Evolutionary conservation across 352 stramenopile species (phyloP).

Genomic region (Phytophthora agathidicida): DNA sequence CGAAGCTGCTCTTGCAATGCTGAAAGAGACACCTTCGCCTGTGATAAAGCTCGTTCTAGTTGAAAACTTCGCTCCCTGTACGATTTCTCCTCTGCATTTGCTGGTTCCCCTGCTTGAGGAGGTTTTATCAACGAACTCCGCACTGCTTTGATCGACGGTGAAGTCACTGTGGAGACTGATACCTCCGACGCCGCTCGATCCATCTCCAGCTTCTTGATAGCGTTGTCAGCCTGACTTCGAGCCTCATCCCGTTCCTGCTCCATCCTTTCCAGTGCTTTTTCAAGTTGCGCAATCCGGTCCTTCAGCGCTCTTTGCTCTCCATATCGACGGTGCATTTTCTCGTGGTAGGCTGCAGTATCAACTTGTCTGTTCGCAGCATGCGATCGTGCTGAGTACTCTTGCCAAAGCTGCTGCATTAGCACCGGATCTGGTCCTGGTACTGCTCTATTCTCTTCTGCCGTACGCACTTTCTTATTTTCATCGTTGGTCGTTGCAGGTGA

Average conservation of each 20-base stretch:
- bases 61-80: conserved; percentile 61
- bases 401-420: conserved; percentile 63
- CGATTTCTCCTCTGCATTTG: conserved; percentile 39
- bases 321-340: conserved; percentile 78
- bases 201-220: conserved; percentile 15
- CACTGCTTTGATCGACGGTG: conserved; percentile 5
- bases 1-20: conserved; percentile 39
- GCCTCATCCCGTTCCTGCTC: conserved; percentile 48
- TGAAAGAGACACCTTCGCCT: conserved; percentile 46
- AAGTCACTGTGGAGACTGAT: conserved; percentile 3
- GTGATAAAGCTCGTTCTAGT: conserved; percentile 56
- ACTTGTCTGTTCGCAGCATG: conserved; percentile 44
- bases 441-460: background rate
- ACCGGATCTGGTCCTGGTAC: conserved; percentile 34
- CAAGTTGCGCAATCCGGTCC: conserved; percentile 50
- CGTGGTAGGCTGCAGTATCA: conserved; percentile 63
- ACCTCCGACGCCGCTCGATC: conserved; percentile 12
- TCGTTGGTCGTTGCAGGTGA: conserved; percentile 24
- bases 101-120: conserved; percentile 10
- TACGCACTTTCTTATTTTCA: background rate
- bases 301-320: conserved; percentile 61
- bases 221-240: conserved; percentile 16
- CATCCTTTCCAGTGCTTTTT: conserved; percentile 45
- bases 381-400: conserved; percentile 61
- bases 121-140: conserved; percentile 11